Percentiles rank a stretch among this genome's conserved stretches.
phyloP scores from a whole-genome alignment of 1,284 basidiomycete species.

The Fistulina hepatica region DNA sequence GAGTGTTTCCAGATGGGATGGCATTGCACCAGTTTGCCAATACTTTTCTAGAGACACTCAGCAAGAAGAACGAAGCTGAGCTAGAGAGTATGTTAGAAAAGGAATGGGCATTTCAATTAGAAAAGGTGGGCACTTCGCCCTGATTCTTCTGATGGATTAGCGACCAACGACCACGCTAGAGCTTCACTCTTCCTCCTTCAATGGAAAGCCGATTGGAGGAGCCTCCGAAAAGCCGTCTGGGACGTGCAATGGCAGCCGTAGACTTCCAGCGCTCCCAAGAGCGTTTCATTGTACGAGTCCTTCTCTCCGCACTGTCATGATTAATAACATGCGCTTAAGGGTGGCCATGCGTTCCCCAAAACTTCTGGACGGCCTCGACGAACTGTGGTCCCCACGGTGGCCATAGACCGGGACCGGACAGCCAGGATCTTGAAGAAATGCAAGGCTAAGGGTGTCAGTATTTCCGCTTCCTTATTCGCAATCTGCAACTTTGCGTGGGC shows the following conservation, averaged over 20 bases:
- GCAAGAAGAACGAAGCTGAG: slow-evolving; percentile 28
- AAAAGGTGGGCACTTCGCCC: too few relatives aligned
- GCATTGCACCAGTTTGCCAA: slow-evolving; percentile 66
- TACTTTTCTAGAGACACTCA: slow-evolving; percentile 57
- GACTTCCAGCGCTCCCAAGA: slow-evolving; percentile 45
- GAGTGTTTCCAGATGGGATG: slow-evolving; percentile 44
- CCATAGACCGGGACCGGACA: slow-evolving; percentile 43
- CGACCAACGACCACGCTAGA: slow-evolving; percentile 6
- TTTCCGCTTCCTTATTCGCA: slow-evolving; percentile 66
- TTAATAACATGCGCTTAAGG: slow-evolving; percentile 25
- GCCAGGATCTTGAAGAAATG: slow-evolving; percentile 51
- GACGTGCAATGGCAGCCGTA: slow-evolving; percentile 35
- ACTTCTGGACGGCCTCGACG: slow-evolving; percentile 34
- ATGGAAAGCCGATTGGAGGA: slow-evolving; percentile 44
- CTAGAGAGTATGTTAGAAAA: slow-evolving; percentile 32
- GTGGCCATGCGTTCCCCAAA: slow-evolving; percentile 57
- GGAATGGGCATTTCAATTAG: slow-evolving; percentile 32
- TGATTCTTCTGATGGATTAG: slow-evolving; percentile 1
- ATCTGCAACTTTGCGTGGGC: slow-evolving; percentile 68
- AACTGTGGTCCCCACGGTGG: slow-evolving; percentile 55
- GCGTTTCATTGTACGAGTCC: slow-evolving; percentile 34
- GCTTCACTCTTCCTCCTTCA: slow-evolving; percentile 32
- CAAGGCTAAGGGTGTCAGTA: slow-evolving; percentile 60
- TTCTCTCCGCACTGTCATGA: slow-evolving; percentile 3
- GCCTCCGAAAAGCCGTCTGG: slow-evolving; percentile 26